Evolutionary conservation across 352 stramenopile genomes (phyloP), one percentile per base, ranked within the genome.

Genomic region (Achlya hypogyna): DNA sequence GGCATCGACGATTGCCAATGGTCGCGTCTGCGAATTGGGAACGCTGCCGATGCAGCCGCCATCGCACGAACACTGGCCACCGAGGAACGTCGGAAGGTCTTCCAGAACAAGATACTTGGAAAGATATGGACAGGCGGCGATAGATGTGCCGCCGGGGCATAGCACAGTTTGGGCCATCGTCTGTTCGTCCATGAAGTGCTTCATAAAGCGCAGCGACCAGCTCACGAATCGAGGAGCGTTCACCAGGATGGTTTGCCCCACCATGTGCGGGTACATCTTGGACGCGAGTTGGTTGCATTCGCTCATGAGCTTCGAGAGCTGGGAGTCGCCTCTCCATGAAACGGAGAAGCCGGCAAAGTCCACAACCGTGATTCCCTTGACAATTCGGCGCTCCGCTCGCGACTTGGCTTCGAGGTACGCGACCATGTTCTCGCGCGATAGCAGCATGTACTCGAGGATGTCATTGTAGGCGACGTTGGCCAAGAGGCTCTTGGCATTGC

Each of bases 251-350:
- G 38, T 43, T 0, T 31, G 59, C 5, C 59, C 59, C 2, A 65
- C 22, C 27, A 65, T 25, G 32, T 65, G 59, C 29, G 59, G 59
- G 32, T 65, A 65, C 59, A 65, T 65, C 16, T 56, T 65, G n/a
- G 53, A 35, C 4, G 47, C 29, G 29, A 65, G 59, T 23, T 54
- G 27, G 29, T 40, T 65, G 29, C 29, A 53, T 5, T 51, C 35
- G 29, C 59, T 40, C 3, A 54, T 12, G 10, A 65, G 12, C 20
- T 65, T 51, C 5, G 59, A 28, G 32, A 65, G 56, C 16, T 40
- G 59, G 8, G 38, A 18, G 31, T 65, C 59, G 6, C 22, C 20
- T 16, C 35, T 32, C 12, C 34, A 22, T 10, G 27, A 28, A 28
- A 65, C 5, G 0, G 59, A 65, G 29, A 58, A 65, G 0, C 59